Conservation (phyloP, 768 basidiomycete species). For the Rhodotorula taiwanensis region DNA sequence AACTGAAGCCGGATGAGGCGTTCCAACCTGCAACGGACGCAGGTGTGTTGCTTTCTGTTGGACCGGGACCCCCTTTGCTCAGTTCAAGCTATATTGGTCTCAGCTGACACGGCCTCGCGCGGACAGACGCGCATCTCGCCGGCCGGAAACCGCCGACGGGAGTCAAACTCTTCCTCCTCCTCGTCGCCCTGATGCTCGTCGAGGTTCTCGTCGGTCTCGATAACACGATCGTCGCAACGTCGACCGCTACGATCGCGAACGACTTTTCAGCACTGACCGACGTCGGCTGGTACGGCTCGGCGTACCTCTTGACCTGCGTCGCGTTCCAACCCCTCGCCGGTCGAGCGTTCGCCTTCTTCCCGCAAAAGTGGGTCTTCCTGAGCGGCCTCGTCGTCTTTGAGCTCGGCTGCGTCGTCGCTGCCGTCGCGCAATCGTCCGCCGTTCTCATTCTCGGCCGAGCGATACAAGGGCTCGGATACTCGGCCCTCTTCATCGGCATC, state of each 20-base stretch:
- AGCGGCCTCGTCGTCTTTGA: slow-evolving; percentile 7
- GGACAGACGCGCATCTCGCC: background rate
- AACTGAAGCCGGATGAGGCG: too few species aligned
- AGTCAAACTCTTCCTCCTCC: slow-evolving; percentile 4
- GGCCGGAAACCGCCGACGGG: background rate
- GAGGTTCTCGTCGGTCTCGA: slow-evolving; percentile 30
- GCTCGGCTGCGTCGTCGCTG: slow-evolving; percentile 19
- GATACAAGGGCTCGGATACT: slow-evolving; percentile 9
- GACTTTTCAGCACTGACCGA: slow-evolving; percentile 14
- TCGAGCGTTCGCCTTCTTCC: slow-evolving; percentile 21
- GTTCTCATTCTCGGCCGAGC: slow-evolving; percentile 27
- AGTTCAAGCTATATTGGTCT: too few species aligned
- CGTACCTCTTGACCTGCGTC: slow-evolving; percentile 23
- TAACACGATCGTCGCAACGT: slow-evolving; percentile 27
- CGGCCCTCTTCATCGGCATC: slow-evolving; percentile 18
- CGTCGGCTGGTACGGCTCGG: slow-evolving; percentile 23
- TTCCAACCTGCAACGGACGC: too few species aligned
- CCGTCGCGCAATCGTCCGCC: slow-evolving; percentile 4
- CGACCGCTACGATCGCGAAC: slow-evolving; percentile 15
- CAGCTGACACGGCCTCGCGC: too few species aligned
- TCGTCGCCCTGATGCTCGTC: slow-evolving; percentile 14
- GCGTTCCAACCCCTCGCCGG: slow-evolving; percentile 21
- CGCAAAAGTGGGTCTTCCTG: slow-evolving; percentile 17
- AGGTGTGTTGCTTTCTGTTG: too few species aligned
- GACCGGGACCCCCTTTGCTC: too few species aligned